Evolutionary conservation across 2,329 filamentous ascomycete species (phyloP), one percentile per base, ranked within the genome.

Genomic region (Tolypocladium inflatum): DNA sequence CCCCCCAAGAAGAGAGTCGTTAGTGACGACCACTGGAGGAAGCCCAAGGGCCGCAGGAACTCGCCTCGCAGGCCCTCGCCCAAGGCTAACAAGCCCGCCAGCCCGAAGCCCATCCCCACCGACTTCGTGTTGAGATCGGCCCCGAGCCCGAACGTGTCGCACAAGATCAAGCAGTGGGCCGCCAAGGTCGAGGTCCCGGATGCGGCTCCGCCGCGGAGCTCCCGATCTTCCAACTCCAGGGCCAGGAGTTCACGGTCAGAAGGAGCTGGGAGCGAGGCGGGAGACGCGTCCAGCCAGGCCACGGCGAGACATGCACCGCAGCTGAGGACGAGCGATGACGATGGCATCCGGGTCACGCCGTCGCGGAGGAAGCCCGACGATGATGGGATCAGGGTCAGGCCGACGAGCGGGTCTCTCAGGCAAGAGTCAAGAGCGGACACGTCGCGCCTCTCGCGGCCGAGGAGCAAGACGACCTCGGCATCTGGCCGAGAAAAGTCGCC

Each of bases 1-100:
- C 84, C 90, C 52, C 93, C 93, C 19, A 91, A 90, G 74, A 97
- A 96, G 79, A 85, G 92, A 62, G 90, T 97, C 57, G 85, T 97
- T 61, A 97, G 92, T 70, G 93, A 97, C 74, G 88, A 89, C 57
- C 90, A 96, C 74, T 97, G 93, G 89, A 84, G 84, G 73, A 86
- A 85, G 60, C 71, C 74, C 70, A 82, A 80, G 61, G 80, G 78
- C 59, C 80, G 78, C 60, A 79, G 77, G 59, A 79, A 71, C 58
- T 73, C 79, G 10, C 70, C 77, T 0, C 76, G 73, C 59, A 75
- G 71, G 60, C 68, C 70, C 15, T 71, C 75, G 2, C 74, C 75
- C 1, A 71, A 73, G 59, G 62, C 63, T 4, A 68, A 68, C 51
- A 70, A 70, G 55, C 58, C 65, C 6, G 60, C 64, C 17, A 64